Conservation (phyloP, 331 rosid species). For the Quercus phellos region DNA sequence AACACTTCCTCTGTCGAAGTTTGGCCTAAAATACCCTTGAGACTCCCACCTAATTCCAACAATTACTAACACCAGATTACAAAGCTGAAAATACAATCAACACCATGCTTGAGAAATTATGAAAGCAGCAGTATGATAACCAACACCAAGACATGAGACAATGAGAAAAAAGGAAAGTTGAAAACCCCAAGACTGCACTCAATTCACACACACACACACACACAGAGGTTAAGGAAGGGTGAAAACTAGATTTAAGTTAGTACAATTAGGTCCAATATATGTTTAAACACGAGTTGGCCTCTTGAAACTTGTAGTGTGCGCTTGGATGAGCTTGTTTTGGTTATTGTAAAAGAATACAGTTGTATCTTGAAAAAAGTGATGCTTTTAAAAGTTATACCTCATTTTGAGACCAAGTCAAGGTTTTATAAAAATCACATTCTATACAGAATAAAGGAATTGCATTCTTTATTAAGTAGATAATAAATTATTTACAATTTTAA, state of each 20-base stretch:
- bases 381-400: too few relatives aligned
- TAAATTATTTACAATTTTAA: background rate
- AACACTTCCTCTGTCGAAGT: conserved; percentile 57
- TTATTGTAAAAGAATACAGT: too few relatives aligned
- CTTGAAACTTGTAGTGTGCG: background rate
- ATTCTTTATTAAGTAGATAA: background rate
- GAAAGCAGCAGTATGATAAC: background rate
- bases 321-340: too few relatives aligned
- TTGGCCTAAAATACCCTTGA: conserved; percentile 85
- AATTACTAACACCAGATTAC: conserved; percentile 14
- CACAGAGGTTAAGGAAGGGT: background rate
- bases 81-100: background rate
- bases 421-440: background rate
- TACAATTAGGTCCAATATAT: background rate
- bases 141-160: background rate
- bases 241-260: background rate
- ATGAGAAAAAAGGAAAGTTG: background rate
- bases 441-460: background rate
- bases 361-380: too few relatives aligned
- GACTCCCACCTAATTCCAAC: conserved; percentile 87
- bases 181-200: too few relatives aligned
- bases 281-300: background rate
- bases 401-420: background rate
- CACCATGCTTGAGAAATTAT: background rate
- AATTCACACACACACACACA: background rate